Evolutionary conservation across 2,329 filamentous ascomycete species (phyloP).

Genomic region (Lasiodiplodia sp.): DNA sequence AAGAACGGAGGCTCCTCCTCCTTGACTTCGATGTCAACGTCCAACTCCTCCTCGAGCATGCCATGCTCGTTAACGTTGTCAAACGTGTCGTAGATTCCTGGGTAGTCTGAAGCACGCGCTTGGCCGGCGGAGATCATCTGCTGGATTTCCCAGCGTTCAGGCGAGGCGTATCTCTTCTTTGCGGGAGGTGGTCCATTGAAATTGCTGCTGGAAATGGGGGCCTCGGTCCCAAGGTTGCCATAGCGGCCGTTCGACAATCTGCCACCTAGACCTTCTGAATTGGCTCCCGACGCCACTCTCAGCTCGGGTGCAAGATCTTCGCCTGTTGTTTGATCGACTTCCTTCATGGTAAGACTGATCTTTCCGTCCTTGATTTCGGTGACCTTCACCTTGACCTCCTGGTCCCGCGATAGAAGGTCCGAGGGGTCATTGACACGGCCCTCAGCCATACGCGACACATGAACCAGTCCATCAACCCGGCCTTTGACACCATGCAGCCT

Average conservation of each 20-base stretch:
- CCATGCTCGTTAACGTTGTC: conserved; percentile 86
- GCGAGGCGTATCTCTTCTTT: conserved; percentile 94
- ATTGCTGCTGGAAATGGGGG: conserved; percentile 68
- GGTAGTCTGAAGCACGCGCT: conserved; percentile 90
- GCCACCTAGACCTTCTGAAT: conserved; percentile 81
- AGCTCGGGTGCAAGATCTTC: conserved; percentile 81
- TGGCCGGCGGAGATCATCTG: conserved; percentile 96
- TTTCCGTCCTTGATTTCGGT: conserved; percentile 81
- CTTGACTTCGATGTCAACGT: conserved; percentile 94
- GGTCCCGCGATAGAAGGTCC: conserved; percentile 80
- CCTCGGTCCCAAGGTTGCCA: conserved; percentile 58
- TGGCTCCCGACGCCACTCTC: conserved; percentile 86
- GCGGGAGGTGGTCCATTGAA: conserved; percentile 63
- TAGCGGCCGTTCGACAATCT: conserved; percentile 57
- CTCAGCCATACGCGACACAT: conserved; percentile 87
- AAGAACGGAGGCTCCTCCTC: conserved; percentile 98
- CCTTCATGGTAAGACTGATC: conserved; percentile 94
- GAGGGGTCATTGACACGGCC: conserved; percentile 91
- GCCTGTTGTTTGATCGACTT: conserved; percentile 90
- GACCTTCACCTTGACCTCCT: conserved; percentile 92
- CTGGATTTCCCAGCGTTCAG: conserved; percentile 96
- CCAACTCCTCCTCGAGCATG: conserved; percentile 90
- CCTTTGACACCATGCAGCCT: conserved; percentile 87
- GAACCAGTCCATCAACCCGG: conserved; percentile 91
- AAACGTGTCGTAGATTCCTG: conserved; percentile 93